Base-by-base conservation (phyloP, 1,284 basidiomycete species). In the Cutaneotrichosporon sp. region DNA sequence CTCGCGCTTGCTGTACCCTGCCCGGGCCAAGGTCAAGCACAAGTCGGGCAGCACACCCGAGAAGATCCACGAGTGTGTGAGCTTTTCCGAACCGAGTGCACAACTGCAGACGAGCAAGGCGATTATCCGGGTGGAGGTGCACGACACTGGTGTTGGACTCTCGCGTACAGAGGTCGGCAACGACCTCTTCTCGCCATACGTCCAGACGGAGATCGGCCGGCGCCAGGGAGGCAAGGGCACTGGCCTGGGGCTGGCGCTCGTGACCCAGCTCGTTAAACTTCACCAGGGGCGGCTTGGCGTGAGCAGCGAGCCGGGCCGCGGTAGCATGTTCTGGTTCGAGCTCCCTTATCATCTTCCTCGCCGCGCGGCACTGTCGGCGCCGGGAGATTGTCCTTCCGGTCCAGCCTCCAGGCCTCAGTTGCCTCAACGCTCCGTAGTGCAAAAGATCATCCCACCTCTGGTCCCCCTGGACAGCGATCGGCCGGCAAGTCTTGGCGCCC, bases 211-310 rank as follows among this genome's bases (percentile, higher is more conserved):
- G 59, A 80, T 81, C 45, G 92, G 91, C 7, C 83, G 89, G 60
- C 84, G 87, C 68, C 92, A 95, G 81, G 84, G 90, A 62, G 91
- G 90, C 10, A 93, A 93, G 80, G 92, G 92, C 3, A 91, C 90
- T 0, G 91, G 91, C 3, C 81, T 94, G 18, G 92, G 92, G 11
- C 78, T 95, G 20, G 91, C 91, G 1, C 84, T 95, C 20, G 91
- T 94, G n/a, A 84, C 91, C 38, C 90, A 92, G 72, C 94, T 95
- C 60, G 90, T 95, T 65, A 91, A 89, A 76, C 82, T 92, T 34
- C 88, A 85, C 58, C 87, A 89, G 14, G 92, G 92, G 7, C 84
- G 90, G 25, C 81, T 93, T 10, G 90, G 92, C 54, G 81, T 82
- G 3, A 75, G 80, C 33, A 76, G 72, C n/a, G 69, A 79, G 56